These are phyloP conservation scores for Populus hybrid DNA, from an alignment of 441 rosid species.

Conservation along the genomic window DNA sequence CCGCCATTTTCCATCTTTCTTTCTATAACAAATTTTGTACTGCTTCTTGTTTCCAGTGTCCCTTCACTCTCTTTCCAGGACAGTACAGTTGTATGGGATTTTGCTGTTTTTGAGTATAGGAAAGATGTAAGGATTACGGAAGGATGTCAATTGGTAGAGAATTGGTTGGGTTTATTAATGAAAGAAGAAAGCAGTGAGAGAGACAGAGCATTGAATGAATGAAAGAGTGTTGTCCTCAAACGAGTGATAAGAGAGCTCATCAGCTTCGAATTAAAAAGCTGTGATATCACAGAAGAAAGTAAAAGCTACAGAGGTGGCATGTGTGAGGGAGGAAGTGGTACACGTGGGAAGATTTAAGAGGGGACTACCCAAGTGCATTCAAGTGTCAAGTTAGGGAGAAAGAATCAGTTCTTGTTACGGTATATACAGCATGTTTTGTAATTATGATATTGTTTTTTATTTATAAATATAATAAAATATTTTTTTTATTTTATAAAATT, in stretches of 20 bases:
- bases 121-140: not conserved
- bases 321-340: not conserved
- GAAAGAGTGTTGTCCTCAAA: not conserved
- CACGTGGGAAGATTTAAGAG: not conserved
- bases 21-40: not conserved
- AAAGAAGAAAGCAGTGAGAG: not conserved
- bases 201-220: conserved; percentile 5
- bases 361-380: not conserved
- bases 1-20: conserved; percentile 40
- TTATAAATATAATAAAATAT: too few relatives aligned
- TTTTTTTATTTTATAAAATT: too few relatives aligned
- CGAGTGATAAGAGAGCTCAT: not conserved
- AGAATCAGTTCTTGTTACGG: not conserved
- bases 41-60: not conserved
- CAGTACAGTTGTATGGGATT: not conserved
- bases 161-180: not conserved
- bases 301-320: conserved; percentile 4
- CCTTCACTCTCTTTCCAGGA: not conserved
- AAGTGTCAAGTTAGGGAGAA: not conserved
- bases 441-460: not conserved
- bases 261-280: not conserved
- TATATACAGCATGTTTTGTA: not conserved
- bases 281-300: not conserved
- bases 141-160: not conserved
- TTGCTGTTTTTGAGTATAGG: not conserved